Evolutionary conservation across 805 yeast species (phyloP).

Genomic region (Saccharomycodes ludwigii): DNA sequence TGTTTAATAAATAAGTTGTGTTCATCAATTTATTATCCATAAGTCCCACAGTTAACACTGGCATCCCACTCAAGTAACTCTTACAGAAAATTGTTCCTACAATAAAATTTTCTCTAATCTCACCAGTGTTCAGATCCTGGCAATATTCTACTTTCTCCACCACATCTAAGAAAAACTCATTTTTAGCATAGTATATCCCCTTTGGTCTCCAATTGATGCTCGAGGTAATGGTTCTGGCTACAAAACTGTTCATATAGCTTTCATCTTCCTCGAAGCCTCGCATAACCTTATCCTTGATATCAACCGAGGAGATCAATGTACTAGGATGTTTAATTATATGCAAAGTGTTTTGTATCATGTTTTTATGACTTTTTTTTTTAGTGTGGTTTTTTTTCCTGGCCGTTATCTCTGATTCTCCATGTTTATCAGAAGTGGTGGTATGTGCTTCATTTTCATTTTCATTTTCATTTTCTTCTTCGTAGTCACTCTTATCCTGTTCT

Average conservation of each 20-base stretch:
- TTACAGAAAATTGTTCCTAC: slow-evolving; percentile 63
- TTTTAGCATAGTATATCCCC: slow-evolving; percentile 76
- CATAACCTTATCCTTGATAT: no score
- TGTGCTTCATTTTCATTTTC: slow-evolving; percentile 8
- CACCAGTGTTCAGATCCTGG: slow-evolving; percentile 46
- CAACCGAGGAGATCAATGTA: no score
- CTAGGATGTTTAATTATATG: neutral
- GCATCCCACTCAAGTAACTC: slow-evolving; percentile 85
- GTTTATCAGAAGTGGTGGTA: no score
- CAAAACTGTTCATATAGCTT: slow-evolving; percentile 49
- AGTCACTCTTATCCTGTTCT: slow-evolving; percentile 17
- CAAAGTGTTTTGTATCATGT: slow-evolving; percentile 3
- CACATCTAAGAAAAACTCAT: slow-evolving; percentile 83
- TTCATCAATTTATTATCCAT: slow-evolving; percentile 50
- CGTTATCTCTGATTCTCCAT: no score
- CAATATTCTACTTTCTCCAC: slow-evolving; percentile 61
- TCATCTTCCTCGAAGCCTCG: slow-evolving; percentile 15
- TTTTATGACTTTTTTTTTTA: slow-evolving; percentile 2
- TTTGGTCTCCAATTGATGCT: slow-evolving; percentile 87
- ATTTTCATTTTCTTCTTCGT: neutral
- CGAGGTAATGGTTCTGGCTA: slow-evolving; percentile 65
- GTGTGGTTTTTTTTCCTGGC: neutral
- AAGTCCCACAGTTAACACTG: slow-evolving; percentile 54
- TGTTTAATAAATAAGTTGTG: slow-evolving; percentile 35
- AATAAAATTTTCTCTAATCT: slow-evolving; percentile 54